Evolutionary conservation across 495 filamentous ascomycete species (phyloP), one percentile per base, ranked within the genome.

Genomic region (Tuber melanosporum): DNA sequence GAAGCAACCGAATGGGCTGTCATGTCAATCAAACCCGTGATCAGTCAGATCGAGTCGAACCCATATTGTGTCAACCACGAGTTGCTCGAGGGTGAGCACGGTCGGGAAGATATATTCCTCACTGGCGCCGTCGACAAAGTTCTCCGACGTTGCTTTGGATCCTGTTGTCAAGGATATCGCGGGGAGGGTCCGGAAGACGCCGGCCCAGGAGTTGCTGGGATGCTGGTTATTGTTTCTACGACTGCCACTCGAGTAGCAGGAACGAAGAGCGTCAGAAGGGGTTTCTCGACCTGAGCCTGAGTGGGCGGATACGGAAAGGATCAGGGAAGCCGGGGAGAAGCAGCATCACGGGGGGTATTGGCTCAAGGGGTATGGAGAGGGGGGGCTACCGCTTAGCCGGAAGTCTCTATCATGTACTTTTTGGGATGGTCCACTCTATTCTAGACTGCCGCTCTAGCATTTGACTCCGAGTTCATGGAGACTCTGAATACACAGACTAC

Each of bases 301-400:
- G 22, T 86, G 85, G 62, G 90, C 91, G 45, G 32, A 32, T 32
- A 32, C 32, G 32, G 32, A 32, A 32, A 32, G 91, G 86, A 86
- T 93, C 39, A 88, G 90, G 76, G 87, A 85, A 82, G 86, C 91
- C 47, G 88, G 87, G 83, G 88, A 89, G 76, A 88, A 91, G 86
- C 92, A 93, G 88, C 89, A 92, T 72, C 91, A 90, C 76, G 87
- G 86, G 57, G 88, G 92, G 77, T 82, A 45, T 74, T 92, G 90
- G 90, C 81, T 91, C 82, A 89, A 90, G 7, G 83, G 93, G 42
- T 76, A 80, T 76, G 52, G 72, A 14, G 75, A 73, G 19, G 3
- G 43, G 43, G 73, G 49, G 10, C 20, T 62, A 15, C 52, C 32
- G n/a, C n/a, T 32, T 26, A 10, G 49, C 49, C 9, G 20, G 3